phyloP scores from a whole-genome alignment of 192 early-diverging fungal genomes.

The Backusella tuberculispora region DNA sequence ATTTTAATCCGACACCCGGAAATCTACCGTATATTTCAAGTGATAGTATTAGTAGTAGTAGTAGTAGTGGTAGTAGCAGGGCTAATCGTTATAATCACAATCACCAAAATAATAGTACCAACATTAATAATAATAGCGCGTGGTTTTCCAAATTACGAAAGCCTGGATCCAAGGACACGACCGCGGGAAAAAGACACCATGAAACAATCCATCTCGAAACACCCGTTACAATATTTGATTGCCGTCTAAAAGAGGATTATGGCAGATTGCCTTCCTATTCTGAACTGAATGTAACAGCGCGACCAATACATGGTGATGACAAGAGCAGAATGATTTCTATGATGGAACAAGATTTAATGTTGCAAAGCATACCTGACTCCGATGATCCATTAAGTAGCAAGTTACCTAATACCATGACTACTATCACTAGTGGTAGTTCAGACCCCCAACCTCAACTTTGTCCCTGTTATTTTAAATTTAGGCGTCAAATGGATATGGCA shows the following conservation, averaged over 20 bases:
- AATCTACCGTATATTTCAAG: neutral
- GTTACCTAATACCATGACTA: neutral
- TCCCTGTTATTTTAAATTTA: constrained; percentile 31
- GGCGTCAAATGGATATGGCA: constrained; percentile 31
- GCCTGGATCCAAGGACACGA: neutral
- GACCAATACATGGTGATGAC: constrained; percentile 8
- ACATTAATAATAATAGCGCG: no score
- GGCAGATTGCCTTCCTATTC: constrained; percentile 35
- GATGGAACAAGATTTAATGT: constrained; percentile 20
- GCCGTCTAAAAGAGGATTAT: constrained; percentile 38
- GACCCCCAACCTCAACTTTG: constrained; percentile 13
- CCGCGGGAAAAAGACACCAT: neutral
- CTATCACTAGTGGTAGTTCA: neutral
- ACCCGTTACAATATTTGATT: constrained; percentile 34
- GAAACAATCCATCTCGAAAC: constrained; percentile 23
- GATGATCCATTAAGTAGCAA: neutral
- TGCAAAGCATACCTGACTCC: constrained; percentile 22
- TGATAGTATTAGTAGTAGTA: neutral
- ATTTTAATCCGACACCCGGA: neutral
- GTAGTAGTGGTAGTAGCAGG: neutral
- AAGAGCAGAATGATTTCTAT: neutral
- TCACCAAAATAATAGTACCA: neutral
- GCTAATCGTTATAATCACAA: no score
- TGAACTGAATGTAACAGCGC: constrained; percentile 23
- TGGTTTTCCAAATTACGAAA: constrained; percentile 15